Evolutionary conservation across 768 basidiomycete genomes (phyloP), one percentile per base, ranked within the genome.

Genomic region (Termitomyces sp.): DNA sequence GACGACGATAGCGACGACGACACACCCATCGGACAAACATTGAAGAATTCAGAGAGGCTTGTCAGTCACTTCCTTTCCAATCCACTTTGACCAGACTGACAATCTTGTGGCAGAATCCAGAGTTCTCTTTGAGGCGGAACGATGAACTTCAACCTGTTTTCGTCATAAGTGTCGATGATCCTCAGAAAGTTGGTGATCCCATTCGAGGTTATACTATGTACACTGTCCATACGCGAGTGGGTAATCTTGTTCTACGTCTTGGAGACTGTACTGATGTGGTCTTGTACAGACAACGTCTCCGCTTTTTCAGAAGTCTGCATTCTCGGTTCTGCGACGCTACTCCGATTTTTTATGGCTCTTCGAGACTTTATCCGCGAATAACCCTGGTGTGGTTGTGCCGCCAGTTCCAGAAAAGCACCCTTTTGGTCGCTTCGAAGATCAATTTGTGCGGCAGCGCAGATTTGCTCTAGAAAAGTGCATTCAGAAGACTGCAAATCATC

Each of bases 261-360:
- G 20, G 24, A 46, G 31, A 36, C 20, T 34, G 22, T 27, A 41
- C 26, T 39, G 5, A 56, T 46, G 5, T 46, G 1, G 5, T 5
- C 27, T 36, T 55, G 27, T 20, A 39, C 62, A 92, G 88, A 97
- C 94, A 0, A 92, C 88, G 7, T 95, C 93, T 4, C 87, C 91
- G 0, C 73, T 87, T 26, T 98, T 82, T 73, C 83, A 86, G 62
- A 92, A 91, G 76, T 82, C 86, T 1, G 76, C 85, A 1, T 96
- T 97, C 70, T 95, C 94, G 2, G 97, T 98, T 52, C 84, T 99
- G 1, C 83, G 97, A n/a, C 87, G 97, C 32, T 99, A 97, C 72
- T 94, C 92, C 6, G 96, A 99, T 71, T 99, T 98, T 66, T 81
- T 98, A 20, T 98, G 97, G 97, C 72, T 99, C 1, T 97, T 92